A percentile compares a stretch with the other conserved stretches of the same genome.
Evolutionary conservation across 768 basidiomycete species (phyloP).

Genomic region (Amylocystis lapponica): DNA sequence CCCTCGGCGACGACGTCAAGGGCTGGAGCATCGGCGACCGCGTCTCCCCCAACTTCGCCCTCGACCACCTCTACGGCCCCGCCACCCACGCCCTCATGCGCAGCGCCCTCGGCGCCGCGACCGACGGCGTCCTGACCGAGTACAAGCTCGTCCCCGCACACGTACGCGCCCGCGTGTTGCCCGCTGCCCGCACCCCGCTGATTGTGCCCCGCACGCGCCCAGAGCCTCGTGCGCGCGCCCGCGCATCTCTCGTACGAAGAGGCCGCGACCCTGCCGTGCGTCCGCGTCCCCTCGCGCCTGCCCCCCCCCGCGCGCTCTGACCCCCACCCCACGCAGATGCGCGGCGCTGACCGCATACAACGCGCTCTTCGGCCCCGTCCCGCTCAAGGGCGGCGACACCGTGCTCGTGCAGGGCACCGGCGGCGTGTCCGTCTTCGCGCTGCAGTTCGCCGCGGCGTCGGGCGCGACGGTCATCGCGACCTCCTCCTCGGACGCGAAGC

Average conservation of each 20-base stretch:
- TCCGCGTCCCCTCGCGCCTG: neutral
- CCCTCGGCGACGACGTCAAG: conserved; percentile 34
- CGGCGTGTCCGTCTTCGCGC: conserved; percentile 51
- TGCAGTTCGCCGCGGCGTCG: conserved; percentile 56
- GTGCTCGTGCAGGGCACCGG: conserved; percentile 54
- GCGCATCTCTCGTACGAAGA: conserved; percentile 56
- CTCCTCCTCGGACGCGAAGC: conserved; percentile 61
- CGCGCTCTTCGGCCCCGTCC: conserved; percentile 41
- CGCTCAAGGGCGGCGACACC: conserved; percentile 52
- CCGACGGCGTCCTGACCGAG: conserved; percentile 37
- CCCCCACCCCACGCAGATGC: conserved; percentile 29
- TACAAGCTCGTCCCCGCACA: conserved; percentile 21
- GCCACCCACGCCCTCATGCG: conserved; percentile 27
- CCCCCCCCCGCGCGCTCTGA: conserved; percentile 25
- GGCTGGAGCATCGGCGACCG: conserved; percentile 52
- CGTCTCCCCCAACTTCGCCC: conserved; percentile 47
- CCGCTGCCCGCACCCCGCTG: neutral
- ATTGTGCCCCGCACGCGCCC: neutral
- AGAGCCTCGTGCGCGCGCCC: conserved; percentile 49
- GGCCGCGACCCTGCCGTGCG: conserved; percentile 57
- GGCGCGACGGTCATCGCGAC: conserved; percentile 64
- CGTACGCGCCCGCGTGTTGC: conserved; percentile 8
- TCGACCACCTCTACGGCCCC: conserved; percentile 46
- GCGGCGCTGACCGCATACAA: conserved; percentile 65
- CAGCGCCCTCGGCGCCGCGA: conserved; percentile 40